Evolutionary conservation across 1,284 basidiomycete species (phyloP).

Genomic region (Cutaneotrichosporon cavernicola): DNA sequence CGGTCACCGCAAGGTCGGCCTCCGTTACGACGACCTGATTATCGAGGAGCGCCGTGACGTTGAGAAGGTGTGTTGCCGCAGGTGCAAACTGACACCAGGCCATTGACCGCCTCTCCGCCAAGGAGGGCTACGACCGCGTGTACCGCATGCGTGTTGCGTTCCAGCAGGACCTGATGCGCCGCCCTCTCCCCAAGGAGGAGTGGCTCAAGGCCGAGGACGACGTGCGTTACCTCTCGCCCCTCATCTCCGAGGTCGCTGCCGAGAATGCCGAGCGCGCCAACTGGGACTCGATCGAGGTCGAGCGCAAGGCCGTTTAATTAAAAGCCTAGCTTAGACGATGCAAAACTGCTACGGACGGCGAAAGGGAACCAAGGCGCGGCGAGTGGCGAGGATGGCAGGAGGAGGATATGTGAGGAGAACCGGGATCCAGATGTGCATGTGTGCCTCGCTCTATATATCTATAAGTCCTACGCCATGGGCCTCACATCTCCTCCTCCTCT

Average conservation of each 20-base stretch:
- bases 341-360: background rate
- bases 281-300: conserved; percentile 72
- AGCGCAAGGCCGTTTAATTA: conserved; percentile 34
- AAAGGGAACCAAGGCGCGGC: background rate
- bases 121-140: conserved; percentile 84
- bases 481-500: conserved; percentile 8
- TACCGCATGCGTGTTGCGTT: conserved; percentile 85
- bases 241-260: conserved; percentile 70
- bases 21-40: conserved; percentile 93
- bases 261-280: conserved; percentile 76
- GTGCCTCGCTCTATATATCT: background rate
- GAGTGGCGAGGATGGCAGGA: background rate
- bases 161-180: conserved; percentile 77
- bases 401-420: background rate
- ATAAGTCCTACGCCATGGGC: background rate
- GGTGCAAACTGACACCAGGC: conserved; percentile 60
- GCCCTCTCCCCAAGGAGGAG: conserved; percentile 77
- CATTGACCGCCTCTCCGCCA: conserved; percentile 72
- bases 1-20: conserved; percentile 85
- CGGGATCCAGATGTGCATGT: background rate
- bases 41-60: conserved; percentile 82
- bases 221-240: conserved; percentile 80
- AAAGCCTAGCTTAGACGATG: conserved; percentile 9
- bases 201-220: conserved; percentile 82
- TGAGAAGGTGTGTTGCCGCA: conserved; percentile 65